Percentiles rank a stretch among this genome's conserved stretches.
Evolutionary conservation across 2,329 filamentous ascomycete genomes (phyloP).

Genomic region (Penicillium palitans): DNA sequence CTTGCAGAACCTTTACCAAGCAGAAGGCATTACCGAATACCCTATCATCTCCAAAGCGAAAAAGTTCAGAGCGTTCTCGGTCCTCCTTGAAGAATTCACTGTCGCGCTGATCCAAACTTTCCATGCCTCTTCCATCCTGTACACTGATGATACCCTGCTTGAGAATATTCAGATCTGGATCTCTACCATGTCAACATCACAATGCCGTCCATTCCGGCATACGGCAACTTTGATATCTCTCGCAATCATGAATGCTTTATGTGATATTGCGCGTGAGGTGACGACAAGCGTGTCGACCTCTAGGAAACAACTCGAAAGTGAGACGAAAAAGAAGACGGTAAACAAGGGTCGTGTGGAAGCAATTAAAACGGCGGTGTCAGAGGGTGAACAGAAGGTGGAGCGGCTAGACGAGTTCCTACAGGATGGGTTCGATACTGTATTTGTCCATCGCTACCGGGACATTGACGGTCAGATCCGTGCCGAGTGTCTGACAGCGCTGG

Average conservation of each 20-base stretch:
- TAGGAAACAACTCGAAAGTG: conserved; percentile 75
- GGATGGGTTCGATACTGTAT: conserved; percentile 88
- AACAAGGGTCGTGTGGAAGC: conserved; percentile 77
- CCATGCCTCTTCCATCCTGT: conserved; percentile 78
- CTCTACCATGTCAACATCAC: conserved; percentile 83
- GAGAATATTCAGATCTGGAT: conserved; percentile 92
- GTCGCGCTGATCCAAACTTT: conserved; percentile 72
- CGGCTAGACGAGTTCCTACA: conserved; percentile 70
- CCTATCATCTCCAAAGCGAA: conserved; percentile 83
- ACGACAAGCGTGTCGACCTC: conserved; percentile 72
- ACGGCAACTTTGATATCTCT: conserved; percentile 85
- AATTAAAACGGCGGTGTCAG: conserved; percentile 69
- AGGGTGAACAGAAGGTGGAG: conserved; percentile 69
- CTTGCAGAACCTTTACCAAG: conserved; percentile 83
- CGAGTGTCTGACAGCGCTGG: conserved; percentile 83
- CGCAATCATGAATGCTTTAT: conserved; percentile 75
- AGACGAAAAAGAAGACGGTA: conserved; percentile 68
- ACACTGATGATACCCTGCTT: conserved; percentile 72
- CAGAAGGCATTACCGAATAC: conserved; percentile 83
- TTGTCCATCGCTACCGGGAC: conserved; percentile 93
- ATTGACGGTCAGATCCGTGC: conserved; percentile 84
- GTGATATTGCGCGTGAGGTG: conserved; percentile 69
- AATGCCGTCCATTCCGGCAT: conserved; percentile 86
- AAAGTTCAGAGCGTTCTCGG: conserved; percentile 73
- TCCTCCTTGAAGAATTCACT: conserved; percentile 77